Evolutionary conservation across 345 rosid genomes (phyloP).

Genomic region (Rhizophora apiculata): DNA sequence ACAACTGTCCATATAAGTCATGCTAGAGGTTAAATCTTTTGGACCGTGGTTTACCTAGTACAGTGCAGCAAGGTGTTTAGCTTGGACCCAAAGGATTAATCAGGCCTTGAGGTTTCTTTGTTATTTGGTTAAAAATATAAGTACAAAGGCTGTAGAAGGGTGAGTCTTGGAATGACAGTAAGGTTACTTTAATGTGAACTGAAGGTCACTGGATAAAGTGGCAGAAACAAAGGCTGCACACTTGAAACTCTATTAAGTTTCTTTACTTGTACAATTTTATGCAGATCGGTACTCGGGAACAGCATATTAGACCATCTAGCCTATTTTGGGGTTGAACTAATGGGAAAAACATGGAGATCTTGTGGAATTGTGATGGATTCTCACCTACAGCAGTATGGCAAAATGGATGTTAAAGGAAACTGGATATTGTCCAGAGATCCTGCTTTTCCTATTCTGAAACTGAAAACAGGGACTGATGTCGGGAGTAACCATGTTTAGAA

Average conservation of each 20-base stretch:
- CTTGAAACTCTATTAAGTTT: neutral
- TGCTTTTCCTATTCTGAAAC: constrained; percentile 21
- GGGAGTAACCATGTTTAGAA: constrained; percentile 12
- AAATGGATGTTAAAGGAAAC: constrained; percentile 66
- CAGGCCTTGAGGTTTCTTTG: too few species aligned
- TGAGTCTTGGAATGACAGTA: neutral
- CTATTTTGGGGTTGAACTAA: constrained; percentile 66
- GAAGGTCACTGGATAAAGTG: too few species aligned
- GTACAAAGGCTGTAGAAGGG: too few species aligned
- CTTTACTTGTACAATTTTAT: neutral
- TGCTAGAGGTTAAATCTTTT: too few species aligned
- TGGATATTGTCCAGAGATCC: constrained; percentile 47
- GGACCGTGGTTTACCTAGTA: too few species aligned
- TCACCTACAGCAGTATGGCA: constrained; percentile 32
- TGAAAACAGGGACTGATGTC: constrained; percentile 20
- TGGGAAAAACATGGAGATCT: constrained; percentile 53
- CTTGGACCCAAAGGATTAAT: too few species aligned
- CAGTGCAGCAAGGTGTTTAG: too few species aligned
- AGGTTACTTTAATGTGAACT: neutral
- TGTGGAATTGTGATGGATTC: constrained; percentile 68
- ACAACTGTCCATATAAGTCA: too few species aligned
- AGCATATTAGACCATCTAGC: constrained; percentile 71
- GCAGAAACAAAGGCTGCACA: too few species aligned
- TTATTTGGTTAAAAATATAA: too few species aligned
- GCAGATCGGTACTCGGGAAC: constrained; percentile 75